Conservation (phyloP, 257 asterid genomes). For the Nemophila menziesii region DNA sequence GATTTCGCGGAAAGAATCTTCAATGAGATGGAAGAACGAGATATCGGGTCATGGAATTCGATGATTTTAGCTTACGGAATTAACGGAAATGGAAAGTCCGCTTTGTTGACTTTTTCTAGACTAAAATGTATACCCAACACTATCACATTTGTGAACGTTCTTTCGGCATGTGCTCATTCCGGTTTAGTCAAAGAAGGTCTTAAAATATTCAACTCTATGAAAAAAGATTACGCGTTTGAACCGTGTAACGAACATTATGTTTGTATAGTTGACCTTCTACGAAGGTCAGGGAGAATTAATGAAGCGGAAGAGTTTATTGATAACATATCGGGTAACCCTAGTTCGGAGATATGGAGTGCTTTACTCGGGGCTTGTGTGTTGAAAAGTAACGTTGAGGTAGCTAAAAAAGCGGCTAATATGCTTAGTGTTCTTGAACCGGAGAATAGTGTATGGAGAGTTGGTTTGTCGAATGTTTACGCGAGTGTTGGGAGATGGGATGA, state of each 20-base stretch:
- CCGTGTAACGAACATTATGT: conserved; percentile 26
- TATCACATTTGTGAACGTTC: conserved; percentile 23
- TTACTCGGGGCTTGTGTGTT: conserved; percentile 23
- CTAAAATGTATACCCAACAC: conserved; percentile 16
- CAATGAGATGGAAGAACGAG: conserved; percentile 28
- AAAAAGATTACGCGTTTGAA: conserved; percentile 8
- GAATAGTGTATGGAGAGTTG: conserved; percentile 33
- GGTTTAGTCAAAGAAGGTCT: conserved; percentile 31
- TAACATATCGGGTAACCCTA: conserved; percentile 16
- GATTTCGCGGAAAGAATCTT: conserved; percentile 25
- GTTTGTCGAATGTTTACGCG: conserved; percentile 30
- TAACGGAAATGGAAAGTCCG: conserved; percentile 26
- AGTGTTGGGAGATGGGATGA: conserved; percentile 25
- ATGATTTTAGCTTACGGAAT: conserved; percentile 34
- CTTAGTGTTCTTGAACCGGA: conserved; percentile 22
- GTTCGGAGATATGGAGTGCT: conserved; percentile 33
- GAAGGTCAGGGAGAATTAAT: conserved; percentile 28
- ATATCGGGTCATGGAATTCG: conserved; percentile 37
- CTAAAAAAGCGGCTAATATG: conserved; percentile 30
- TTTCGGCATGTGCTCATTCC: conserved; percentile 35
- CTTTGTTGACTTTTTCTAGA: conserved; percentile 7
- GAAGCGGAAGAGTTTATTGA: conserved; percentile 27
- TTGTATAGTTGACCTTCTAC: conserved; percentile 37
- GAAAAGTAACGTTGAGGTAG: conserved; percentile 13
- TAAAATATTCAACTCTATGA: conserved; percentile 22